Percentiles rank a stretch among this genome's conserved stretches.
phyloP scores from a whole-genome alignment of 306 rosid species.

The Carpinus fangiana region DNA sequence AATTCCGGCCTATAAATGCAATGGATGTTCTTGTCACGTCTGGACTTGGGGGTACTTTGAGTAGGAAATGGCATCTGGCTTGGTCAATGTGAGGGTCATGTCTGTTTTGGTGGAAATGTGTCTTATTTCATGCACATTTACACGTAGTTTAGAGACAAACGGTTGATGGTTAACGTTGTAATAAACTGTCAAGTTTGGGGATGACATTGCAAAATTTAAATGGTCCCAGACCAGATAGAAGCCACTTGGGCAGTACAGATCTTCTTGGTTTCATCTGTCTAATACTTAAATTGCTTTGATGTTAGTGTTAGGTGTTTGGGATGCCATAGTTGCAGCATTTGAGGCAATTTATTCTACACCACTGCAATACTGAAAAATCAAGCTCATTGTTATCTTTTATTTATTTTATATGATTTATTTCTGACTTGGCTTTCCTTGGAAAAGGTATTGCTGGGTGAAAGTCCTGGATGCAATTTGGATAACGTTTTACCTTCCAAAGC shows the following conservation, averaged over 20 bases:
- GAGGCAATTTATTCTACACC: conserved; percentile 8
- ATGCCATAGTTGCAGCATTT: conserved; percentile 12
- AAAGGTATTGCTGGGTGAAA: conserved; percentile 84
- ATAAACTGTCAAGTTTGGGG: not conserved
- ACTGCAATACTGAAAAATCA: conserved; percentile 5
- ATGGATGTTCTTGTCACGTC: not conserved
- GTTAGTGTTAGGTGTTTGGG: not conserved
- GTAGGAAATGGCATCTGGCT: not conserved
- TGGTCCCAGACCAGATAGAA: not conserved
- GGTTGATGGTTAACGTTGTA: not conserved
- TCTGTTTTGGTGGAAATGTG: not conserved
- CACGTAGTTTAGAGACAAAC: not conserved
- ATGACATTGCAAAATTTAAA: not conserved
- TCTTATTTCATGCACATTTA: not conserved
- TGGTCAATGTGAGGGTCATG: not conserved
- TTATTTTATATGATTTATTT: conserved; percentile 17
- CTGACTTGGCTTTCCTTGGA: conserved; percentile 28
- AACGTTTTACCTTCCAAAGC: conserved; percentile 61
- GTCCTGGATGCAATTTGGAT: conserved; percentile 47
- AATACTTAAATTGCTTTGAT: not conserved
- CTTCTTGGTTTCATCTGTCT: not conserved
- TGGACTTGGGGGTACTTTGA: not conserved
- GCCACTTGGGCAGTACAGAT: not conserved
- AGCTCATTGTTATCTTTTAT: conserved; percentile 6
- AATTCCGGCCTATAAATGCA: not conserved